Evolutionary conservation across 257 asterid genomes (phyloP).

Genomic region (Cordia subcordata): DNA sequence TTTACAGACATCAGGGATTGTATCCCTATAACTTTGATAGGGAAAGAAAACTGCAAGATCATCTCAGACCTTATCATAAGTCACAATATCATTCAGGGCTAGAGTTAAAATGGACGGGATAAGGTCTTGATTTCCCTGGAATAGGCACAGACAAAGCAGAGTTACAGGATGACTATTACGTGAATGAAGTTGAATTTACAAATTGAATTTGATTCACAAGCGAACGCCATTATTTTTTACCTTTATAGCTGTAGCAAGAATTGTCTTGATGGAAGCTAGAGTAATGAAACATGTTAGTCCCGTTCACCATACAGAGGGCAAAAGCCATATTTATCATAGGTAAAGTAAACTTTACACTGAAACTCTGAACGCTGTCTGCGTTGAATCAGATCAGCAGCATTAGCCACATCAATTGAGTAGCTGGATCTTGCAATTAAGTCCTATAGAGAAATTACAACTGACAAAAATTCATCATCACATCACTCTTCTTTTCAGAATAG

Average conservation of each 20-base stretch:
- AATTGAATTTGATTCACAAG: background rate
- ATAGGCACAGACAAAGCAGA: conserved; percentile 11
- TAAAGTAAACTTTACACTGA: conserved; percentile 49
- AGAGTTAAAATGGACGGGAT: conserved; percentile 67
- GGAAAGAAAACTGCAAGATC: conserved; percentile 14
- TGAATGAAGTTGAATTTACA: background rate
- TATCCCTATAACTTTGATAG: conserved; percentile 9
- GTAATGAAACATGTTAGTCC: conserved; percentile 4
- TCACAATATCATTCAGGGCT: conserved; percentile 81
- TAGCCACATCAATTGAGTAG: conserved; percentile 58
- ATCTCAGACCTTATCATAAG: conserved; percentile 84
- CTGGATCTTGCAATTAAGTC: conserved; percentile 73
- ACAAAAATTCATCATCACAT: conserved; percentile 34
- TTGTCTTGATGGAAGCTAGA: conserved; percentile 66
- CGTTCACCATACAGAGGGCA: conserved; percentile 11
- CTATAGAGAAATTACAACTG: conserved; percentile 44
- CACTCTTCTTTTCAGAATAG: conserved; percentile 8
- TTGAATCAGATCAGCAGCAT: conserved; percentile 90
- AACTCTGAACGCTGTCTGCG: conserved; percentile 86
- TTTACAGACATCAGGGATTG: conserved; percentile 26
- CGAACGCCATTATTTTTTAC: conserved; percentile 25
- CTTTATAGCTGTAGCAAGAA: conserved; percentile 48
- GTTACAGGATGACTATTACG: background rate
- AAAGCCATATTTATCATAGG: background rate
- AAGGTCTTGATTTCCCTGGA: conserved; percentile 67